phyloP scores from a whole-genome alignment of 2,329 filamentous ascomycete species.

The Sordariomycetes sp. region DNA sequence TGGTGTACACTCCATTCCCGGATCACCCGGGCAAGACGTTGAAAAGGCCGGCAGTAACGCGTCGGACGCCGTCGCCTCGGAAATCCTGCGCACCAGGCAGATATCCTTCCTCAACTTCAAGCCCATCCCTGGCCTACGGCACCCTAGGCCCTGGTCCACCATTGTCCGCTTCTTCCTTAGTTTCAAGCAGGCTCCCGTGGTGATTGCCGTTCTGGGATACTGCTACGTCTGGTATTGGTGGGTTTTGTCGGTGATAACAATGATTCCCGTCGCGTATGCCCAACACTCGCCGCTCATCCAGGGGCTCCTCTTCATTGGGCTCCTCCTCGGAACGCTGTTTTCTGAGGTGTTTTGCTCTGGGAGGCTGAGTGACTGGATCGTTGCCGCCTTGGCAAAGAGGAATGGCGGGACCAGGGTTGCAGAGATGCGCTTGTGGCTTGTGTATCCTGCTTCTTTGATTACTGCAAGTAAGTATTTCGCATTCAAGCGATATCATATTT shows the following conservation, averaged over 20 bases:
- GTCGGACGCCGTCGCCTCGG: slow-evolving; percentile 7
- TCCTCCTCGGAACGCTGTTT: slow-evolving; percentile 40
- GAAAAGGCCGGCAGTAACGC: slow-evolving; percentile 4
- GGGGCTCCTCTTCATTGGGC: slow-evolving; percentile 40
- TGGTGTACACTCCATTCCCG: neutral
- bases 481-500: no score
- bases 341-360: slow-evolving; percentile 42
- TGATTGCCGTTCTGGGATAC: slow-evolving; percentile 34
- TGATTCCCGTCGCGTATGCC: slow-evolving; percentile 40
- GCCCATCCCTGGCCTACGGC: slow-evolving; percentile 37
- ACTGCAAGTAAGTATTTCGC: slow-evolving; percentile 16
- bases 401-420: slow-evolving; percentile 31
- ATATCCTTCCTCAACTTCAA: slow-evolving; percentile 32
- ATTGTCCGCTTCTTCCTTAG: slow-evolving; percentile 32
- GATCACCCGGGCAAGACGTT: slow-evolving; percentile 3
- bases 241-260: slow-evolving; percentile 39
- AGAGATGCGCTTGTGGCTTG: slow-evolving; percentile 46
- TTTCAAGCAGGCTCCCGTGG: slow-evolving; percentile 33
- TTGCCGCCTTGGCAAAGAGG: slow-evolving; percentile 29
- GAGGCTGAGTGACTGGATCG: slow-evolving; percentile 37
- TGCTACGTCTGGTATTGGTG: slow-evolving; percentile 48
- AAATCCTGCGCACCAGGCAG: slow-evolving; percentile 24
- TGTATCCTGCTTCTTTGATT: slow-evolving; percentile 38
- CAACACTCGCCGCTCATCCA: slow-evolving; percentile 36
- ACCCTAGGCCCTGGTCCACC: slow-evolving; percentile 36